Evolutionary conservation across 1,284 basidiomycete genomes (phyloP), one percentile per base, ranked within the genome.

Genomic region (Pseudozyma tsukubaensis): DNA sequence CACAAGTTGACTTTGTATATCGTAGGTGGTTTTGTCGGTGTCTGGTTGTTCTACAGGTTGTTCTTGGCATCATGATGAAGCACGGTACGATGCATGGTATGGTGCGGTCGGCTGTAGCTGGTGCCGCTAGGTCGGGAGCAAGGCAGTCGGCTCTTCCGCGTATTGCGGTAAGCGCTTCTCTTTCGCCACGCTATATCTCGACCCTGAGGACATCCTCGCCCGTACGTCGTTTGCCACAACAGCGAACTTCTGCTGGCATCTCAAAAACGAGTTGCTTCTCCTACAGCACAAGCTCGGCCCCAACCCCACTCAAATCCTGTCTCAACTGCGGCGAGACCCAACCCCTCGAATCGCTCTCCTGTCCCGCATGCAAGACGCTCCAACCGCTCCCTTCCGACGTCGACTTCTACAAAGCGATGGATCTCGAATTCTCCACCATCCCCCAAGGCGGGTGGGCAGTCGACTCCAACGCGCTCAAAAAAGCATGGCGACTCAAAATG

Each of bases 401-500:
- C 21, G 76, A 82, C 64, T 77, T 65, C 50, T 83, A 72, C 59
- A 72, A 78, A 37, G 62, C 76, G 3, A 72, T 83, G 49, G 79
- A 79, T 39, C 69, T 78, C 36, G 78, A 78, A 10, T 48, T 72
- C 8, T 34, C 50, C 16, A 39, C 47, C 1, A 64, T 82, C 5
- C 68, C 65, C 3, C 36, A 60, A 10, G 65, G 76, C 40, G 81
- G 81, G 0, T 83, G 82, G 82, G 37, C 61, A 7, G 57, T 83
- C 24, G 75, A 83, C 47, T 29, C 43, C 8, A 42, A 50, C 3
- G 67, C 75, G 14, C 71, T 83, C 50, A 82, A 83, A 59, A 49
- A 57, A 8, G 65, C 69, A 2, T 83, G 82, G 82, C 70, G 82
- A 37, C 61, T 72, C 45, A 69, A 76, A 11, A 78, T 82, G 78